Percentiles rank a stretch among this genome's conserved stretches.
Conservation (phyloP, 495 filamentous ascomycete genomes). For the Thermothielavioides terrestris region DNA sequence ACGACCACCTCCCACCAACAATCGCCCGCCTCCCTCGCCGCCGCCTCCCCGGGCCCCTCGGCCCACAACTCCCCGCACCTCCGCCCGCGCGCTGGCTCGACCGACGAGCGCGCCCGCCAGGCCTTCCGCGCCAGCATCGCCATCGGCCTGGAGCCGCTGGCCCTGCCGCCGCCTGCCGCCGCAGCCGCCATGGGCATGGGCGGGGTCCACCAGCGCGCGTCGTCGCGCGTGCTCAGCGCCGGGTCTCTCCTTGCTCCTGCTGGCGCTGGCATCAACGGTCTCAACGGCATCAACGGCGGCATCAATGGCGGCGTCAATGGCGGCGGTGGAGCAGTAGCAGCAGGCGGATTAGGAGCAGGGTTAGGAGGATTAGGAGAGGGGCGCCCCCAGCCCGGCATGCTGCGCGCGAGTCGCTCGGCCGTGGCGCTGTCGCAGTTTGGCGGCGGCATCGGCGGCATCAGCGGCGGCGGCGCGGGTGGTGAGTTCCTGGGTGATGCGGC, state of each 20-base stretch:
- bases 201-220: neutral
- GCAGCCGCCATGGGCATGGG: neutral
- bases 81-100: slow-evolving; percentile 27
- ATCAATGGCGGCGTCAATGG: neutral
- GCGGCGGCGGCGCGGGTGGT: neutral
- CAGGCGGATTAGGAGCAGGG: neutral
- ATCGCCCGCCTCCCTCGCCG: neutral
- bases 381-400: neutral
- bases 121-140: slow-evolving; percentile 37
- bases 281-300: neutral
- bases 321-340: neutral
- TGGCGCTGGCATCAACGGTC: neutral
- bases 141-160: slow-evolving; percentile 39
- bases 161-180: slow-evolving; percentile 1
- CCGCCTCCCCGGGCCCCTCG: neutral
- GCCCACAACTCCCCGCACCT: neutral
- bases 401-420: slow-evolving; percentile 9
- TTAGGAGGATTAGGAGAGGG: no score
- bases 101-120: slow-evolving; percentile 19
- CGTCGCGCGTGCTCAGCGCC: slow-evolving; percentile 2
- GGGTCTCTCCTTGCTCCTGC: slow-evolving; percentile 1
- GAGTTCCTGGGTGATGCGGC: neutral
- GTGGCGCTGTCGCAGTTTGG: slow-evolving; percentile 3
- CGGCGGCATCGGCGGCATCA: no score
- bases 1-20: neutral